Evolutionary conservation across 257 asterid genomes (phyloP).

Genomic region (Solanum chiquidenum): DNA sequence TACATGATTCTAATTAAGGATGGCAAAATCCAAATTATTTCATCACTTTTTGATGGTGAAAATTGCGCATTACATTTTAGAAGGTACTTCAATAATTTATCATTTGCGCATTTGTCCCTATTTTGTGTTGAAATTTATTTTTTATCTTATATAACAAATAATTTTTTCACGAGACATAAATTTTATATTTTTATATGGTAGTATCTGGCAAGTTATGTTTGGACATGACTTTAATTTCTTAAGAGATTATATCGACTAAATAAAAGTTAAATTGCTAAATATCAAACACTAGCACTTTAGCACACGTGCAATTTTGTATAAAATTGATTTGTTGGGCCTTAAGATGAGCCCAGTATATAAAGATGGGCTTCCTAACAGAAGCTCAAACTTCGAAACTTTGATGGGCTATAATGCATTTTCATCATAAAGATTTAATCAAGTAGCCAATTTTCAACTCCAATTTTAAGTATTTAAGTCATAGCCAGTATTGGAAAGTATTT

Average conservation of each 20-base stretch:
- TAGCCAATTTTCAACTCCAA: neutral
- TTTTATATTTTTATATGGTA: too few species aligned
- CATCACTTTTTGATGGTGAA: neutral
- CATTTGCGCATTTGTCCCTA: neutral
- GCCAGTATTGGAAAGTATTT: neutral
- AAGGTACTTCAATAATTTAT: neutral
- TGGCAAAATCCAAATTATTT: neutral
- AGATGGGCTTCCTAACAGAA: neutral
- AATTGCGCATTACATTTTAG: neutral
- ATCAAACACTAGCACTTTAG: neutral
- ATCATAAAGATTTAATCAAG: neutral
- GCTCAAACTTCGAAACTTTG: neutral
- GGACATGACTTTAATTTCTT: neutral
- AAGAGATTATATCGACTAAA: too few species aligned
- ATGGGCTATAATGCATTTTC: neutral
- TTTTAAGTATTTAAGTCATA: neutral
- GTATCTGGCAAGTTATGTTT: too few species aligned
- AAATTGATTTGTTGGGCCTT: neutral
- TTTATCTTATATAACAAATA: neutral
- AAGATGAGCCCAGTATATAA: neutral
- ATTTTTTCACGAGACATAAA: neutral
- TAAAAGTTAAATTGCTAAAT: too few species aligned
- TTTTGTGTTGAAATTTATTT: neutral
- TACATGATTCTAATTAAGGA: neutral
- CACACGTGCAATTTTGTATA: neutral